Conservation (phyloP, 2,329 filamentous ascomycete genomes). For the Aspergillus brunneoviolaceus region DNA sequence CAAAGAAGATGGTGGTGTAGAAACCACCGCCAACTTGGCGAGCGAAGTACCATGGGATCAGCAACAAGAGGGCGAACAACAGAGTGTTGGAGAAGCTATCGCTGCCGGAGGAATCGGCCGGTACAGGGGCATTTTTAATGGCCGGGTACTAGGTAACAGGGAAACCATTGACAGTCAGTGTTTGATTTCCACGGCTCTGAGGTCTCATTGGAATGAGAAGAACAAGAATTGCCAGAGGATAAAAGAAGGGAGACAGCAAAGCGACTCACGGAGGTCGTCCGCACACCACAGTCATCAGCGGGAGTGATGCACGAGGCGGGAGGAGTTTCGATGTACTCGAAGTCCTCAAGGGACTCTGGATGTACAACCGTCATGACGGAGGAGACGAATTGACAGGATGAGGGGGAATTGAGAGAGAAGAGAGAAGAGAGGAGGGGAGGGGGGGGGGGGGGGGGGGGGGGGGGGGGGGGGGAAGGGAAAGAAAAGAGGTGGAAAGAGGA, state of each 20-base stretch:
- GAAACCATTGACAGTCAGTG: conserved; percentile 17
- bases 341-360: conserved; percentile 49
- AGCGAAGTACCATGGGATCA: conserved; percentile 75
- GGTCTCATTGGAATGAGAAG: neutral
- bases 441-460: conserved; percentile 14
- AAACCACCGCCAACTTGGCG: conserved; percentile 82
- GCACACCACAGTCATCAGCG: conserved; percentile 59
- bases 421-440: conserved; percentile 18
- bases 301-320: conserved; percentile 54
- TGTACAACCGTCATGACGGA: conserved; percentile 42
- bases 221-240: neutral
- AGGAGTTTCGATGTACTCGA: conserved; percentile 60
- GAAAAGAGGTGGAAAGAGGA: conserved; percentile 3
- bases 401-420: conserved; percentile 21
- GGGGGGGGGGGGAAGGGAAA: conserved; percentile 9
- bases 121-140: conserved; percentile 92
- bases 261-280: conserved; percentile 58
- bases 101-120: conserved; percentile 79
- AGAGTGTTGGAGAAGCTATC: conserved; percentile 84
- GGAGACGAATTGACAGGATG: conserved; percentile 28
- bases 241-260: conserved; percentile 1
- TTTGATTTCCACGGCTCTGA: neutral
- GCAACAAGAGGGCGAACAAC: conserved; percentile 67
- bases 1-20: conserved; percentile 86
- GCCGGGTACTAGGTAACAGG: conserved; percentile 64